phyloP scores from a whole-genome alignment of 257 asterid genomes.

The Solanum tarapatanum region DNA sequence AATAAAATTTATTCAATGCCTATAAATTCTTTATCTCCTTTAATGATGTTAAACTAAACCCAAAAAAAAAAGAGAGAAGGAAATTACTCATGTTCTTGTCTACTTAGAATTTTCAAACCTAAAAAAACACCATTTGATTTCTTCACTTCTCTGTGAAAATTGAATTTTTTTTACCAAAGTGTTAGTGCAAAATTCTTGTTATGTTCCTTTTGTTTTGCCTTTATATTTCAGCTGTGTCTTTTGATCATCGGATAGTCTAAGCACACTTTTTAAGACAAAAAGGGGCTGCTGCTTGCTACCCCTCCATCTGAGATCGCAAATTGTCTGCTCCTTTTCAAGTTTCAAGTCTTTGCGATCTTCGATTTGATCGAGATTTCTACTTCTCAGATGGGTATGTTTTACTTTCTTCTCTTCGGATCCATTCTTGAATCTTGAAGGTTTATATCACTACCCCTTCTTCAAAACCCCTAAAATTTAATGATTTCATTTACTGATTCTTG shows the following conservation, averaged over 20 bases:
- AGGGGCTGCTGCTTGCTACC: not conserved
- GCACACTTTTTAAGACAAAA: constrained; percentile 2
- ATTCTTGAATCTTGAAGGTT: not conserved
- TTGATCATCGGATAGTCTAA: not conserved
- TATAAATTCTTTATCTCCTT: not conserved
- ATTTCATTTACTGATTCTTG: not conserved
- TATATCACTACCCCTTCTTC: not conserved
- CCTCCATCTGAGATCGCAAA: not conserved
- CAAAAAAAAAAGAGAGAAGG: not conserved
- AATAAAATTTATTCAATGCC: not conserved
- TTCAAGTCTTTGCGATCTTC: not conserved
- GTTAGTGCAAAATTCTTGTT: not conserved
- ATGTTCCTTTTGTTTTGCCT: not conserved
- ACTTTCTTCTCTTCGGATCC: not conserved
- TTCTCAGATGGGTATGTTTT: not conserved
- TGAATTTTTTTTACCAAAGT: not conserved
- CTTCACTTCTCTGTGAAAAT: not conserved
- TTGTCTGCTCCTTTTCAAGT: not conserved
- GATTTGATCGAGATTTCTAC: not conserved
- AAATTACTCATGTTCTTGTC: not conserved
- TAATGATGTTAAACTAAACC: not conserved
- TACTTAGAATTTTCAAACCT: not conserved
- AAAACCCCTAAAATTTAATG: not conserved
- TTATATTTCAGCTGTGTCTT: not conserved
- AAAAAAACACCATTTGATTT: not conserved